Evolutionary conservation across 257 asterid genomes (phyloP), one percentile per base, ranked within the genome.

Genomic region (Jacaranda mimosifolia): DNA sequence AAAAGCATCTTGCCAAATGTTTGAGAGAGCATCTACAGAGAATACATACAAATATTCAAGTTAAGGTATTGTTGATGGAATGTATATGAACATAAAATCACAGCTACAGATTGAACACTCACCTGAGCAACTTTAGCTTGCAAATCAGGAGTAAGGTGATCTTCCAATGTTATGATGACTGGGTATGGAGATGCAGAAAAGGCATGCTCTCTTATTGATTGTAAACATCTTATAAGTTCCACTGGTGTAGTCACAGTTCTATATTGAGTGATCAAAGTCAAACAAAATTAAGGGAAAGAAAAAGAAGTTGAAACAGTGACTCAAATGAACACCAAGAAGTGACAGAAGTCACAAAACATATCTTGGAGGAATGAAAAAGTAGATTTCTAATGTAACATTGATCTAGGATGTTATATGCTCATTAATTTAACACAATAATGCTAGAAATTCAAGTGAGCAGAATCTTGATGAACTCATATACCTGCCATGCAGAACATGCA

Each of bases 91-190:
- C 32, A 26, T n/a, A 59, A 56, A 76, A 72, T 40, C 18, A 74
- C 13, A 39, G 53, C 38, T 7, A 18, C 56, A 42, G 18, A 67
- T 7, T 40, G 67, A 77, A 68, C 43, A 79, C 21, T 87, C 79
- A 91, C 97, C 92, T 86, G 82, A 65, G 98, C 97, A 52, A 89
- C 97, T 93, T 89, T 93, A 79, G 91, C 94, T 79, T 93, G 98
- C 73, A 93, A 94, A 48, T 89, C 88, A 32, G 88, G 77, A 35
- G 85, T 90, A 63, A 93, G 98, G 82, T 93, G 98, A 87, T 93
- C 98, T 83, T 93, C 98, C 79, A 91, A 82, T 18, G 98, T 93
- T 79, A 93, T 91, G 62, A 89, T 78, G 45, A 93, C 91, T 10
- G 98, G 97, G 77, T 89, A 93, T 8, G 92, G 91, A 70, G 97